Conservation (phyloP, 805 yeast genomes). For the Saccharomycodes ludwigii region DNA sequence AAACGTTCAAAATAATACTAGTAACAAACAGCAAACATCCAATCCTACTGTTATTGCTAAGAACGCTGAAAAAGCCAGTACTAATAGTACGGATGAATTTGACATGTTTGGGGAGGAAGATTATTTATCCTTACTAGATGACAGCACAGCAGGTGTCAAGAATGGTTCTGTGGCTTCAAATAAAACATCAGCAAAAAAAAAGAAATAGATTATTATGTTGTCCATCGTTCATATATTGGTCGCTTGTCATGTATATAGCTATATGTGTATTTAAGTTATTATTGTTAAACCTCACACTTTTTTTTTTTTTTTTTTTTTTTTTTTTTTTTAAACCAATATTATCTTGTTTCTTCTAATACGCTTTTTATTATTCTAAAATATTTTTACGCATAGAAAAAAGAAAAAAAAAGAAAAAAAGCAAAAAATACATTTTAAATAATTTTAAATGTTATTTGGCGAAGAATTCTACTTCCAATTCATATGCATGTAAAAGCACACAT, state of each 20-base stretch:
- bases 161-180: no score
- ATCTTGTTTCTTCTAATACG: background rate
- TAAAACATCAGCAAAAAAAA: slow-evolving; percentile 11
- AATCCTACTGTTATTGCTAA: no score
- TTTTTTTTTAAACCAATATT: no score
- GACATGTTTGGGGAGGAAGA: slow-evolving; percentile 18
- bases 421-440: slow-evolving; percentile 2
- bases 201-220: background rate
- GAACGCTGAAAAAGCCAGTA: background rate
- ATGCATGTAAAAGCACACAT: no score
- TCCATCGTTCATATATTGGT: background rate
- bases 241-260: background rate
- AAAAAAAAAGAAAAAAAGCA: background rate
- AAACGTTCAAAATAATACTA: no score
- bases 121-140: slow-evolving; percentile 18
- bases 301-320: no score
- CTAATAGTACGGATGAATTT: slow-evolving; percentile 9
- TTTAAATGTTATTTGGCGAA: no score
- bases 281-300: background rate
- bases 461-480: no score
- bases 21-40: no score
- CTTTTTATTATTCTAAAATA: background rate
- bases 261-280: background rate
- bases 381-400: background rate
- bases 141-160: slow-evolving; percentile 19